Base-by-base conservation (phyloP, 345 rosid species). In the Hevea brasiliensis region DNA sequence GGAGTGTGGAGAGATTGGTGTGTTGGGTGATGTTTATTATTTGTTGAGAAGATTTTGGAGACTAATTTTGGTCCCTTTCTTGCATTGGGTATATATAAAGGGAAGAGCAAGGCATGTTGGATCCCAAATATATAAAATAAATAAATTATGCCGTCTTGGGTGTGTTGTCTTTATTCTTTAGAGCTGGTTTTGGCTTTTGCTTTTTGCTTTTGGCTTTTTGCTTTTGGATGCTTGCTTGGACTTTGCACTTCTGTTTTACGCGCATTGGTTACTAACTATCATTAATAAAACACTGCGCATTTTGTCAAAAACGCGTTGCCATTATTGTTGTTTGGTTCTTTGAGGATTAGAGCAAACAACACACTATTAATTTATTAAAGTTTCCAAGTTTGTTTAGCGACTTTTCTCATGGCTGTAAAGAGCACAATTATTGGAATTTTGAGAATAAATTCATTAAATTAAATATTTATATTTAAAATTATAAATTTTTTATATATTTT, bases 301-400 rank as follows among this genome's bases (percentile, higher is more conserved):
- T 60, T 48, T 67, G 66, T 66, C 77, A 59, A 74, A 58, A n/a
- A 74, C 77, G 77, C 77, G 77, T 74, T 58, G 77, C 66, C 41
- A 67, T 67, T 7, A 67, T 67, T 67, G 20, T 23, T 73, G 62
- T 29, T 65, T 23, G 60, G 40, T 59, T 27, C 0, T 32, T 7
- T 58, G 3, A 14, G 3, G n/a, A n/a, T n/a, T n/a, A n/a, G n/a
- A n/a, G n/a, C n/a, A n/a, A n/a, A n/a, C n/a, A n/a, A n/a, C n/a
- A n/a, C n/a, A n/a, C n/a, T 41, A 41, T 41, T 41, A 41, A 41
- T 41, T 41, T 41, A 41, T 4, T 41, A 41, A n/a, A n/a, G n/a
- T n/a, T n/a, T n/a, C n/a, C n/a, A n/a, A n/a, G n/a, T n/a, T n/a
- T n/a, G n/a, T n/a, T n/a, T n/a, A n/a, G n/a, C n/a, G n/a, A n/a